A percentile compares a stretch with the other conserved stretches of the same genome.
These are phyloP conservation scores for Cutaneotrichosporon sp. DNA, from an alignment of 1,284 basidiomycete genomes.

Conservation along the genomic window DNA sequence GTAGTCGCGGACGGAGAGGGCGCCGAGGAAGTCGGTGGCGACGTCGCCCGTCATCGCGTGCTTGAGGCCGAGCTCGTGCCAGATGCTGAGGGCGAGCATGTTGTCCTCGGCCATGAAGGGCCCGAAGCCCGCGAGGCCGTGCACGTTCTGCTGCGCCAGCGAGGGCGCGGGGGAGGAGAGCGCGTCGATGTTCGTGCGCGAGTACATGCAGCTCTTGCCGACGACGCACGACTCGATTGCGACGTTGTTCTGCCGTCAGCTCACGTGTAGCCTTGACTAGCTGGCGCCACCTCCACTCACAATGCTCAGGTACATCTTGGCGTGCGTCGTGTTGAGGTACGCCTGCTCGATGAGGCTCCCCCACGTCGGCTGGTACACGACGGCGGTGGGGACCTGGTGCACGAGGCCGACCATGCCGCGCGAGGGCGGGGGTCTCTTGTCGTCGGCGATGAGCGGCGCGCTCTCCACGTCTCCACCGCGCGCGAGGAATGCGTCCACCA, in stretches of 20 bases:
- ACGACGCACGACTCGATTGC: conserved; percentile 94
- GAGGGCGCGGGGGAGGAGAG: conserved; percentile 45
- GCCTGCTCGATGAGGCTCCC: conserved; percentile 89
- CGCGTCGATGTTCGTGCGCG: conserved; percentile 68
- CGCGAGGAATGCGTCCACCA: conserved; percentile 67
- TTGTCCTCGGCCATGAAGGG: conserved; percentile 93
- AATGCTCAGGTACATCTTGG: conserved; percentile 98
- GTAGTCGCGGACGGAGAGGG: conserved; percentile 78
- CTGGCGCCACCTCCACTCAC: conserved; percentile 43
- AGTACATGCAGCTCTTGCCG: conserved; percentile 94
- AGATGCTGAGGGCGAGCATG: conserved; percentile 84
- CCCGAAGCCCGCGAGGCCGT: conserved; percentile 72
- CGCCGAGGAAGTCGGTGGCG: conserved; percentile 82
- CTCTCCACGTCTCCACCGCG: conserved; percentile 37
- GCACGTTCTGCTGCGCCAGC: conserved; percentile 36
- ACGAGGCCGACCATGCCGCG: conserved; percentile 72
- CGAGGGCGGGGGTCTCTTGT: conserved; percentile 34
- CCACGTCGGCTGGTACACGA: conserved; percentile 64
- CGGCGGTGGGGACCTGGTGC: conserved; percentile 93
- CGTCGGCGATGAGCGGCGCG: conserved; percentile 30
- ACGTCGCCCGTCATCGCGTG: conserved; percentile 88
- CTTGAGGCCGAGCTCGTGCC: conserved; percentile 83
- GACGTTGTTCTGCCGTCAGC: conserved; percentile 56
- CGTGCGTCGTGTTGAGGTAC: conserved; percentile 95
- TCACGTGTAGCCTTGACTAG: no score